Conservation (phyloP, 371 early-diverging fungal genomes). For the Mucor racemosus region DNA sequence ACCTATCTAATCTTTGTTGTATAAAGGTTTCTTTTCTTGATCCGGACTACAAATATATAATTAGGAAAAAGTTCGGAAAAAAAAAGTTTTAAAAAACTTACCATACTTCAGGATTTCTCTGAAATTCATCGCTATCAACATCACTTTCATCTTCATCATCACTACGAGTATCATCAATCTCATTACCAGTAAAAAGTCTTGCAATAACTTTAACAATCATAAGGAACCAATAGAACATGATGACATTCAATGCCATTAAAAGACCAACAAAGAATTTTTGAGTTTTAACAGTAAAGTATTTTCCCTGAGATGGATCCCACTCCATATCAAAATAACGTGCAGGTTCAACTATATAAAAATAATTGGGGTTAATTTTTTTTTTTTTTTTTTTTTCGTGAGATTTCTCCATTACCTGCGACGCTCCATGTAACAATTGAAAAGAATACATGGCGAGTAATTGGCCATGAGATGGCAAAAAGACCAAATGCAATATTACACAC, state of each 20-base stretch:
- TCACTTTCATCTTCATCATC: conserved; percentile 50
- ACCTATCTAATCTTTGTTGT: neutral
- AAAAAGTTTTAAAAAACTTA: conserved; percentile 12
- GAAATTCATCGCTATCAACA: conserved; percentile 8
- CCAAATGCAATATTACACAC: conserved; percentile 71
- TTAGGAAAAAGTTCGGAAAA: neutral
- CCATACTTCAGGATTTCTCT: conserved; percentile 9
- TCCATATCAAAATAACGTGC: conserved; percentile 35
- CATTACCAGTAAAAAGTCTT: conserved; percentile 59
- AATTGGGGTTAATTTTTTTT: neutral
- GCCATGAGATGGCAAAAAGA: conserved; percentile 78
- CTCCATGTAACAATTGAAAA: conserved; percentile 57
- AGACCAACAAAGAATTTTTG: conserved; percentile 54
- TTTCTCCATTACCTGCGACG: conserved; percentile 30
- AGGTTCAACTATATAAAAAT: conserved; percentile 37
- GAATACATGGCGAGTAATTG: conserved; percentile 68
- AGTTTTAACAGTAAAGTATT: conserved; percentile 50
- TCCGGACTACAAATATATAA: neutral
- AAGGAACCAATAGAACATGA: conserved; percentile 74
- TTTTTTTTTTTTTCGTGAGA: neutral
- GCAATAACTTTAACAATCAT: conserved; percentile 66
- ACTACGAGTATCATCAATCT: conserved; percentile 68
- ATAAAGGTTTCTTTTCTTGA: conserved; percentile 10
- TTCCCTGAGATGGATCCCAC: conserved; percentile 62
- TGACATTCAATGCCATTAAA: conserved; percentile 58